Evolutionary conservation across 208 protist genomes (phyloP), one percentile per base, ranked within the genome.

Genomic region (Naegleria fowleri): DNA sequence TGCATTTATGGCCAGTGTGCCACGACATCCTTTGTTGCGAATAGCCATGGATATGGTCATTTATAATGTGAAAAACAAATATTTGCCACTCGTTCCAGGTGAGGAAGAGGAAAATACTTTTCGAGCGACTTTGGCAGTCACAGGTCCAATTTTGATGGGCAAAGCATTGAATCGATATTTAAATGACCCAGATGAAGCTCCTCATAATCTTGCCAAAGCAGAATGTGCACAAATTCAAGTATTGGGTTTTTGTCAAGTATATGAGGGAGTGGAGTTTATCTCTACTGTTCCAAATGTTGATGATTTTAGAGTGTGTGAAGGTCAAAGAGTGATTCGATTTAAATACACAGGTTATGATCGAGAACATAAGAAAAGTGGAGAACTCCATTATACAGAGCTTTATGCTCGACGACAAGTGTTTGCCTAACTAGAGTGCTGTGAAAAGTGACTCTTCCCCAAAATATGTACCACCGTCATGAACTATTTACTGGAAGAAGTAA

Each of bases 11-110:
- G 75, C 4, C 2, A 40, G n/a, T 83, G 29, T 83, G 1, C n/a
- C 75, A 39, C 75, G 33, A 39, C 75, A 83, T 83, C 75, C 75
- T 38, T 40, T 83, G 13, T 39, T 83, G 5, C 19, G 33, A 11
- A 83, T 40, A 19, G 75, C 75, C 1, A 83, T 83, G 75, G 75
- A 83, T 40, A 83, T 83, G 75, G 29, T 83, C 33, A 39, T 83
- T 40, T 83, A 83, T 13, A 83, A 83, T 83, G 75, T 83, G 33
- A 83, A 83, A 83, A 83, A 83, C 33, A 83, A 83, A 29, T 67
- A 67, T 67, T 3, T 67, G 3, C 55, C 55, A 22, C 19, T 22
- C 4, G 55, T 67, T 67, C 55, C 55, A 29, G 43, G 43, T 9
- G 43, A 48, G 43, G 43, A 48, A 48, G 22, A 67, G 22, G 11